A percentile compares a stretch with the other conserved stretches of the same genome.
Conservation (phyloP, 148 eudicot species). For the Chenopodium quinoa region DNA sequence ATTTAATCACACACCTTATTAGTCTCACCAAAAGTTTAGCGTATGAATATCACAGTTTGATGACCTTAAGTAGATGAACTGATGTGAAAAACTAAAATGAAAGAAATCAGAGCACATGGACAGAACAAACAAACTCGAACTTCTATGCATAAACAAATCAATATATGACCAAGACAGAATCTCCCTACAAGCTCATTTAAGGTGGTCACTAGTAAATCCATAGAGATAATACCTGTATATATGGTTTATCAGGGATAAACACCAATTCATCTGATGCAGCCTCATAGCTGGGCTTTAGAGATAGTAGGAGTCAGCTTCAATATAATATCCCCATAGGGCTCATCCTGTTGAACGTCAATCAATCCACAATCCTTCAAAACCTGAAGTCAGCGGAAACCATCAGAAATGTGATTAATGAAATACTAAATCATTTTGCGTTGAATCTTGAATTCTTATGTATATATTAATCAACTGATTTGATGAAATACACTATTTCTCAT, state of each 20-base stretch:
- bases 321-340: conserved; percentile 64
- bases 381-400: conserved; percentile 31
- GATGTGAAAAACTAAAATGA: background rate
- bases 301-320: conserved; percentile 50
- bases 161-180: background rate
- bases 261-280: conserved; percentile 11
- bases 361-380: conserved; percentile 52
- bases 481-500: background rate
- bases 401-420: background rate
- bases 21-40: background rate
- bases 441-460: background rate
- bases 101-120: background rate
- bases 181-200: background rate
- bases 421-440: background rate
- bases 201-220: background rate
- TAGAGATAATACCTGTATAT: conserved; percentile 17
- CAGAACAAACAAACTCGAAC: background rate
- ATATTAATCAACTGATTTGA: background rate
- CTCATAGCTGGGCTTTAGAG: conserved; percentile 34
- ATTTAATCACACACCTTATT: background rate
- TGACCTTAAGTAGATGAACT: background rate
- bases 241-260: background rate
- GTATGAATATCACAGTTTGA: background rate
- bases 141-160: background rate
- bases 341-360: conserved; percentile 63